phyloP scores from a whole-genome alignment of 768 basidiomycete species.

The Pholiota microspora region DNA sequence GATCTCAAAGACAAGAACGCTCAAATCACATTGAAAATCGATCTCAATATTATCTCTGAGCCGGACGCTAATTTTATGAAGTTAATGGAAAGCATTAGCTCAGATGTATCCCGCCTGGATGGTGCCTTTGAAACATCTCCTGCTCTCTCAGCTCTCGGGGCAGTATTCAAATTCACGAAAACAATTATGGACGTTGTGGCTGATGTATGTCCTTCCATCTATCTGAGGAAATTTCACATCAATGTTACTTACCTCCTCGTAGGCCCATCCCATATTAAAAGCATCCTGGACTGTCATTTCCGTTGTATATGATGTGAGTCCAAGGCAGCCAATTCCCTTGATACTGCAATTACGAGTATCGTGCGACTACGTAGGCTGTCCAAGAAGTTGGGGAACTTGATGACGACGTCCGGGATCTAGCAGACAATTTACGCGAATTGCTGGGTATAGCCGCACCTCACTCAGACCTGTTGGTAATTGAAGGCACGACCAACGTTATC shows the following conservation, averaged over 20 bases:
- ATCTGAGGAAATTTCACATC: background rate
- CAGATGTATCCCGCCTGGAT: background rate
- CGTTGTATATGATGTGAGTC: background rate
- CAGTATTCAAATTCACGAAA: background rate
- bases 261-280: background rate
- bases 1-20: background rate
- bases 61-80: background rate
- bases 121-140: background rate
- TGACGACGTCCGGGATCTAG: background rate
- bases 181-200: background rate
- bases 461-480: background rate
- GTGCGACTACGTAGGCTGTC: background rate
- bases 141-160: background rate
- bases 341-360: background rate
- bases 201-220: background rate
- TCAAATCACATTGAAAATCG: background rate
- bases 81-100: background rate
- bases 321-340: background rate
- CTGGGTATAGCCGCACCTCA: background rate
- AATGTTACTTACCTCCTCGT: background rate
- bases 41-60: background rate
- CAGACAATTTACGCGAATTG: background rate
- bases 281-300: background rate
- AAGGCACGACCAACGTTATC: background rate
- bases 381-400: background rate